Percentiles rank a stretch among this genome's conserved stretches.
Conservation (phyloP, 306 rosid genomes). For the Oxytropis ochrocephala region DNA sequence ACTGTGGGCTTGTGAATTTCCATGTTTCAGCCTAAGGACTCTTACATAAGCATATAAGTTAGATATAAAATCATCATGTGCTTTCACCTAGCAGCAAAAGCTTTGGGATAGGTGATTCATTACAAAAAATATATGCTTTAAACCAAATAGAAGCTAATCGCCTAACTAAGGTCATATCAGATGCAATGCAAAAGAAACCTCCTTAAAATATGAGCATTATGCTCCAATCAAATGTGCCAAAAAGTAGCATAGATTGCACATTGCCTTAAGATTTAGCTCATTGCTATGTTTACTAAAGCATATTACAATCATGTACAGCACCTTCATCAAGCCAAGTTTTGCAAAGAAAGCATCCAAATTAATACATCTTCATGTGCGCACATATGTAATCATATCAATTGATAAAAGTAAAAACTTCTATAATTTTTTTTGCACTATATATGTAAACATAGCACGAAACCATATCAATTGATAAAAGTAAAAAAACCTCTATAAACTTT, state of each 20-base stretch:
- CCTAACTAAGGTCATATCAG: not conserved
- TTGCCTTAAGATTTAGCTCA: not conserved
- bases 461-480: not conserved
- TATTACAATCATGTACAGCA: not conserved
- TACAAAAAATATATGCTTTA: not conserved
- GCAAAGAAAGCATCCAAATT: not conserved
- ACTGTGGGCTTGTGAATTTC: not conserved
- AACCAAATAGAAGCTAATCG: not conserved
- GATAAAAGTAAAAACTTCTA: too few species aligned
- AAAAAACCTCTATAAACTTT: not conserved
- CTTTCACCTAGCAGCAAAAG: not conserved
- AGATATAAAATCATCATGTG: not conserved
- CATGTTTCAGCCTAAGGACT: not conserved
- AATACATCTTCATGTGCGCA: not conserved
- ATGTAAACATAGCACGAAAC: too few species aligned
- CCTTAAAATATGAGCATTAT: not conserved
- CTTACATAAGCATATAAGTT: not conserved
- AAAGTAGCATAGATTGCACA: not conserved
- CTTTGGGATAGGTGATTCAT: not conserved
- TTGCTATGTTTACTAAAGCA: not conserved
- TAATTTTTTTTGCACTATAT: too few species aligned
- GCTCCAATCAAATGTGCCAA: not conserved
- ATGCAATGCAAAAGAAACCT: not conserved
- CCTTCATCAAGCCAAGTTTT: not conserved
- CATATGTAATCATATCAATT: not conserved